These are phyloP conservation scores for Phytophthora agathidicida DNA, from an alignment of 352 stramenopile genomes.

Conservation along the genomic window DNA sequence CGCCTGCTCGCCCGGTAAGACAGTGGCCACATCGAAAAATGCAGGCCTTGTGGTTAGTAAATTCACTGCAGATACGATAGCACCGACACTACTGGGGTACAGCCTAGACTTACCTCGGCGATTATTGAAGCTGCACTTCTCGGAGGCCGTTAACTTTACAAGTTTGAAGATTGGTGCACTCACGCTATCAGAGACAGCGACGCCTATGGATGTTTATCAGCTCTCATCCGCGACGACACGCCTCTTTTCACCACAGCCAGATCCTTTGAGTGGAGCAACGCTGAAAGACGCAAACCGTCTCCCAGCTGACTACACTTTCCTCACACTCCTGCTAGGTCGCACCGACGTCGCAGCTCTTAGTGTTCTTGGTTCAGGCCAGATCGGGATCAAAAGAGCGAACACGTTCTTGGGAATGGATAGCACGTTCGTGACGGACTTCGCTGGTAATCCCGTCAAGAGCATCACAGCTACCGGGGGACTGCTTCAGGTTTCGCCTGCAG, in stretches of 20 bases:
- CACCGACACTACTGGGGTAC: conserved; percentile 57
- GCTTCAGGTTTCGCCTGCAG: conserved; percentile 42
- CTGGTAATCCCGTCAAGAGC: conserved; percentile 41
- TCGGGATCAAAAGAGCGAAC: conserved; percentile 47
- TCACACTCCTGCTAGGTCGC: conserved; percentile 57
- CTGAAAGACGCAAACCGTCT: conserved; percentile 51
- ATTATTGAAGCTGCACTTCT: conserved; percentile 74
- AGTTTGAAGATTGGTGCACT: conserved; percentile 44
- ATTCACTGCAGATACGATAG: conserved; percentile 55
- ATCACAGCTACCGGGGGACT: conserved; percentile 27
- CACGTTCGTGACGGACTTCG: conserved; percentile 56
- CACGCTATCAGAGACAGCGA: conserved; percentile 47
- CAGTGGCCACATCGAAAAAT: conserved; percentile 19
- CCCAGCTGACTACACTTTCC: conserved; percentile 62
- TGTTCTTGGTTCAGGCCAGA: conserved; percentile 46
- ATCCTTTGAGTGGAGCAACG: conserved; percentile 54
- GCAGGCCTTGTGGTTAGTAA: conserved; percentile 33
- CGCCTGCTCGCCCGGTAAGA: conserved; percentile 35
- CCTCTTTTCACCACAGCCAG: conserved; percentile 55
- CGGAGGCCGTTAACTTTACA: conserved; percentile 57
- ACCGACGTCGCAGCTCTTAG: conserved; percentile 46
- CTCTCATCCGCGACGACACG: conserved; percentile 45
- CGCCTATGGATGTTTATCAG: conserved; percentile 34
- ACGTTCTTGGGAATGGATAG: conserved; percentile 57
- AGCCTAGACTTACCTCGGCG: conserved; percentile 57